These are phyloP conservation scores for Agastache rugosa DNA, from an alignment of 257 asterid species.

Conservation along the genomic window DNA sequence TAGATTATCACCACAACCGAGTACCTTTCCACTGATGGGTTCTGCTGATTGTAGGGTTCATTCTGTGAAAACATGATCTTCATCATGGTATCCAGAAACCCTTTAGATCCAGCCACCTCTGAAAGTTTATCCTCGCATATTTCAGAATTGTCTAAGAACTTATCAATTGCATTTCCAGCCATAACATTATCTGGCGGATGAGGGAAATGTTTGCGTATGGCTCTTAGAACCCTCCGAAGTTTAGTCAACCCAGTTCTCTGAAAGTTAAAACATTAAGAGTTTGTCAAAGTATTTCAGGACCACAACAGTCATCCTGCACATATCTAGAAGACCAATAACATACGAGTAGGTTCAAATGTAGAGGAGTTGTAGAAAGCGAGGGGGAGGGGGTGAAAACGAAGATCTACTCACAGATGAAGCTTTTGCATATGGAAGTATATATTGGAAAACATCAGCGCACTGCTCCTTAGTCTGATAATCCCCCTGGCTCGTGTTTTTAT, in stretches of 20 bases:
- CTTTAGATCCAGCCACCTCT: slow-evolving; percentile 81
- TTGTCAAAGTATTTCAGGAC: slow-evolving; percentile 33
- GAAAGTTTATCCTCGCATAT: slow-evolving; percentile 89
- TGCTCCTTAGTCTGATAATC: slow-evolving; percentile 99
- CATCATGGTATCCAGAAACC: slow-evolving; percentile 71
- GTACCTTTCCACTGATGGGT: slow-evolving; percentile 65
- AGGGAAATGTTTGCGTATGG: slow-evolving; percentile 91
- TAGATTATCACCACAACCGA: slow-evolving; percentile 25
- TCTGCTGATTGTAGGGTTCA: slow-evolving; percentile 58
- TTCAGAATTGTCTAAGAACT: slow-evolving; percentile 85
- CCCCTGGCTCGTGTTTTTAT: slow-evolving; percentile 92
- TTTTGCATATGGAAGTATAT: slow-evolving; percentile 92
- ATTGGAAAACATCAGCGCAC: slow-evolving; percentile 95
- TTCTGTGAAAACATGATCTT: slow-evolving; percentile 63
- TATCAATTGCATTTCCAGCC: slow-evolving; percentile 89
- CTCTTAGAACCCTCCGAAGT: slow-evolving; percentile 90
- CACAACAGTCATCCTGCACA: slow-evolving; percentile 24
- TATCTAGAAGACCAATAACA: slow-evolving; percentile 20
- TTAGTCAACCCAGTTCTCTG: slow-evolving; percentile 88
- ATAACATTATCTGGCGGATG: slow-evolving; percentile 85
- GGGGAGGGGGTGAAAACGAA: slow-evolving; percentile 21
- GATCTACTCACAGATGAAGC: slow-evolving; percentile 85
- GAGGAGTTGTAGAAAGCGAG: slow-evolving; percentile 19
- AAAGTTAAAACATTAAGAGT: slow-evolving; percentile 35
- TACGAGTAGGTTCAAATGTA: slow-evolving; percentile 22